These are phyloP conservation scores for Daldinia eschscholtzii DNA, from an alignment of 2,329 filamentous ascomycete species.

Conservation along the genomic window DNA sequence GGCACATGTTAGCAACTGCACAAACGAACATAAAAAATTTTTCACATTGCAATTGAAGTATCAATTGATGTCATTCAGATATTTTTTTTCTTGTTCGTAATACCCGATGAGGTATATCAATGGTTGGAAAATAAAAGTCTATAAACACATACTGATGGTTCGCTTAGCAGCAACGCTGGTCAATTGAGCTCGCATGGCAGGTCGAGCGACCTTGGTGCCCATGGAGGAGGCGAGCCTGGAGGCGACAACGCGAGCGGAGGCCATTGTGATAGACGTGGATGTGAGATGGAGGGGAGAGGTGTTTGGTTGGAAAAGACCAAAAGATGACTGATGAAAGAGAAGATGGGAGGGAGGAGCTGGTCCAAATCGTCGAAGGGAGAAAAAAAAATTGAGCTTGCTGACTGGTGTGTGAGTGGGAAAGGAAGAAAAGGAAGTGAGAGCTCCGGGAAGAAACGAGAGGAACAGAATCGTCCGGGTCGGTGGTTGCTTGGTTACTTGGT, in stretches of 20 bases:
- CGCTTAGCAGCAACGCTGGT: conserved; percentile 76
- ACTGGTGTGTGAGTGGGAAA: conserved; percentile 47
- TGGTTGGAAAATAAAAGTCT: conserved; percentile 24
- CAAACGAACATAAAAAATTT: conserved; percentile 22
- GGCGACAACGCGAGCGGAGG: conserved; percentile 80
- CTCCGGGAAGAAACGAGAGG: conserved; percentile 49
- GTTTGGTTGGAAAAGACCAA: conserved; percentile 51
- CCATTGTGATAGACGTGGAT: conserved; percentile 76
- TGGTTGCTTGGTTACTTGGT: conserved; percentile 32
- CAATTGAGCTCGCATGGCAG: conserved; percentile 75
- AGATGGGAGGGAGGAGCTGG: conserved; percentile 42
- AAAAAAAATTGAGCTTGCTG: conserved; percentile 51
- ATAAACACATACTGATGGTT: conserved; percentile 74
- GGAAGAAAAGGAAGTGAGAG: conserved; percentile 51
- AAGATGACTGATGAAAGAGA: conserved; percentile 46
- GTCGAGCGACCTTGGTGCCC: conserved; percentile 82
- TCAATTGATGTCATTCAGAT: conserved; percentile 39
- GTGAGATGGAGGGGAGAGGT: conserved; percentile 58
- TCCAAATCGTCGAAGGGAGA: conserved; percentile 33
- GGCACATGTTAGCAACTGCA: conserved; percentile 32
- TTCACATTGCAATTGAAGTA: conserved; percentile 17
- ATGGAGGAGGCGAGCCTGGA: conserved; percentile 82
- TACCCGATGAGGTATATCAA: not conserved
- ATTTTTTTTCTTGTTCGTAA: not conserved
- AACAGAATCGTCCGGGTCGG: conserved; percentile 27